Evolutionary conservation across 148 eudicot genomes (phyloP).

Genomic region (Cornus suecica): DNA sequence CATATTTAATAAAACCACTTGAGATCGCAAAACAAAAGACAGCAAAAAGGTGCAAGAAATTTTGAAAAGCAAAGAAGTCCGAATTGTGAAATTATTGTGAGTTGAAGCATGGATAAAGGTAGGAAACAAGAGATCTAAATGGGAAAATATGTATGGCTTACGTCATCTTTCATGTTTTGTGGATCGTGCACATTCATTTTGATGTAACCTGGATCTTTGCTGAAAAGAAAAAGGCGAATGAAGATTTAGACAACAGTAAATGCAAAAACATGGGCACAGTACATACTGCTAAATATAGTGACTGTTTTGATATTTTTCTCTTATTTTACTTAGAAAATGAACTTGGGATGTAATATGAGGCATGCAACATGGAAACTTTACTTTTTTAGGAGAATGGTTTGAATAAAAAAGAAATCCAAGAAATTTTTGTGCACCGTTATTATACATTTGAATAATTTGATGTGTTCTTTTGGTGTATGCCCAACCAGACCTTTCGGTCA

Average conservation of each 20-base stretch:
- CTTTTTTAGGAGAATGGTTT: no score
- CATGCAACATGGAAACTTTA: no score
- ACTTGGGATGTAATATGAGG: no score
- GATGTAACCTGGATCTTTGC: slow-evolving; percentile 97
- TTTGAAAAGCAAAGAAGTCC: not conserved
- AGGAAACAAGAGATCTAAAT: not conserved
- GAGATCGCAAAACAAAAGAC: slow-evolving; percentile 3
- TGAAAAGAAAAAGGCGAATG: slow-evolving; percentile 23
- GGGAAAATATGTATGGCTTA: slow-evolving; percentile 36
- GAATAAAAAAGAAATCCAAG: no score
- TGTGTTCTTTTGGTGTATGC: no score
- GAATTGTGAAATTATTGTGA: not conserved
- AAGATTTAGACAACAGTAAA: slow-evolving; percentile 1
- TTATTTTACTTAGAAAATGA: no score
- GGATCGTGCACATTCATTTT: slow-evolving; percentile 77
- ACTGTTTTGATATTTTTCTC: no score
- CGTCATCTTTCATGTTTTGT: slow-evolving; percentile 91
- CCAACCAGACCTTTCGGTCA: no score
- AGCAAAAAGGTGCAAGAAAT: not conserved
- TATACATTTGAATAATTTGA: no score
- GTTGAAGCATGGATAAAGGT: not conserved
- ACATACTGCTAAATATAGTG: no score
- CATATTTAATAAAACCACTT: not conserved
- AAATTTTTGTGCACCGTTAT: no score
- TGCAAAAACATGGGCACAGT: not conserved